phyloP scores from a whole-genome alignment of 306 rosid genomes.

The Glycine latifolia region DNA sequence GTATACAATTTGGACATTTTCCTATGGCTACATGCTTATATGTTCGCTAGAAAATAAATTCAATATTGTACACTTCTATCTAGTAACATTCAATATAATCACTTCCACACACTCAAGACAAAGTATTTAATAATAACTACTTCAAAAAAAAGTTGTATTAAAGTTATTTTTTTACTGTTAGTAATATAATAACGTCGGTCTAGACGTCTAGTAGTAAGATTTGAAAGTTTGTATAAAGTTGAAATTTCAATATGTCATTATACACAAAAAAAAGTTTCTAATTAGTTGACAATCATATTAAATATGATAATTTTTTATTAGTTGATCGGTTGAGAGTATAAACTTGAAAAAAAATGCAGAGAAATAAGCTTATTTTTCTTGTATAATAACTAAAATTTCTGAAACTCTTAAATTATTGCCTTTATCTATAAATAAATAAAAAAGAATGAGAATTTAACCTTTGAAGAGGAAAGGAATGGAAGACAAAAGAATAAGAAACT shows the following conservation, averaged over 20 bases:
- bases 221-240: not conserved
- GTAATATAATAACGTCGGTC: no score
- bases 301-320: no score
- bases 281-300: no score
- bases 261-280: no score
- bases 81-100: not conserved
- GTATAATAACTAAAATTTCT: constrained; percentile 29
- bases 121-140: no score
- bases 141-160: no score
- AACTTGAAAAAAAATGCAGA: not conserved
- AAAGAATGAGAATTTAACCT: constrained; percentile 46
- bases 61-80: constrained; percentile 26
- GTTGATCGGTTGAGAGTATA: no score
- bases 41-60: not conserved
- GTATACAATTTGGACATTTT: constrained; percentile 16
- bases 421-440: constrained; percentile 21
- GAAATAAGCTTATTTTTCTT: constrained; percentile 28
- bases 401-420: constrained; percentile 30
- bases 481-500: constrained; percentile 1
- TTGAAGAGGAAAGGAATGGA: constrained; percentile 40
- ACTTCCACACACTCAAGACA: not conserved
- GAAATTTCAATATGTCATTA: no score
- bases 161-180: no score
- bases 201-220: no score
- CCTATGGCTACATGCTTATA: not conserved